A percentile compares a stretch with the other conserved stretches of the same genome.
These are phyloP conservation scores for Penicillium paradoxum DNA, from an alignment of 495 filamentous ascomycete genomes.

Conservation along the genomic window DNA sequence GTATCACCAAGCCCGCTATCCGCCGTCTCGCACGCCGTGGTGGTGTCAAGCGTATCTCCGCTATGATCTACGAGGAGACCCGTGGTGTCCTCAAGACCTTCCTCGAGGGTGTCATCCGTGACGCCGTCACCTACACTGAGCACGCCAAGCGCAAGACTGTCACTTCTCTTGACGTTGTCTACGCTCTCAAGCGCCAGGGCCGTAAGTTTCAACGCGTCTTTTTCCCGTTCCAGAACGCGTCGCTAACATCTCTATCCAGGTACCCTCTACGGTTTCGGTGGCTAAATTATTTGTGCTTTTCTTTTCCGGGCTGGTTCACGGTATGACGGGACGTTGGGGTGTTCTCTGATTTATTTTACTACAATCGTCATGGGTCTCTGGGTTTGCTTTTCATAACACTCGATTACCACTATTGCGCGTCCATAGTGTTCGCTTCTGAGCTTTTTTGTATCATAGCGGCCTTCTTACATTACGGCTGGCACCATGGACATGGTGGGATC, in stretches of 20 bases:
- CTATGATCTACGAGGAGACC: conserved; percentile 99
- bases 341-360: conserved; percentile 44
- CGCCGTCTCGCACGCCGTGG: conserved; percentile 99
- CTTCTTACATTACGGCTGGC: conserved; percentile 40
- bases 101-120: conserved; percentile 99
- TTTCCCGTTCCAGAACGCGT: conserved; percentile 2
- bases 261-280: conserved; percentile 99
- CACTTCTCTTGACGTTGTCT: conserved; percentile 95
- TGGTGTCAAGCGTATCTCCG: conserved; percentile 99
- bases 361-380: conserved; percentile 47
- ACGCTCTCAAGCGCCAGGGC: conserved; percentile 94
- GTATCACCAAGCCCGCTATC: conserved; percentile 99
- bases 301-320: conserved; percentile 45
- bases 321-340: conserved; percentile 52
- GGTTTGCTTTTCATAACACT: conserved; percentile 43
- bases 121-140: conserved; percentile 98
- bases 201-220: conserved; percentile 45
- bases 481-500: conserved; percentile 36
- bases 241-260: conserved; percentile 31
- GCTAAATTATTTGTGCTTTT: conserved; percentile 56
- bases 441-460: conserved; percentile 48
- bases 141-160: conserved; percentile 99
- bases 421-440: conserved; percentile 44
- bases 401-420: conserved; percentile 41
- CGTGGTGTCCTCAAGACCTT: conserved; percentile 99